Evolutionary conservation across 106 monocot species (phyloP).

Genomic region (Ottelia alismoides): DNA sequence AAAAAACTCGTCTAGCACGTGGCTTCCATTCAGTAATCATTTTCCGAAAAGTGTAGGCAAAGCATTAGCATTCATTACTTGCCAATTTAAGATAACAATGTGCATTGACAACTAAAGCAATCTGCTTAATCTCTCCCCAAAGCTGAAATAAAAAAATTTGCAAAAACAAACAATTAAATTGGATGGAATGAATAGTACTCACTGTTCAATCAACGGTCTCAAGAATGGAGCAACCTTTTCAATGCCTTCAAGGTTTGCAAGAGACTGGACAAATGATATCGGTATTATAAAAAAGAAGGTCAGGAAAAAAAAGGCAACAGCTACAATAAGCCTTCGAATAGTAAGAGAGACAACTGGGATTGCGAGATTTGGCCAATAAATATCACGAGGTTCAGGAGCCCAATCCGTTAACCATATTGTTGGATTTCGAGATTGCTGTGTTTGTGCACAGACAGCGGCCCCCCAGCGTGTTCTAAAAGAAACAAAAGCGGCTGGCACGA

Average conservation of each 20-base stretch:
- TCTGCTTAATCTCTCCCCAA: too few relatives aligned
- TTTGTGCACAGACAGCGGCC: constrained; percentile 64
- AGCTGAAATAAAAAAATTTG: too few relatives aligned
- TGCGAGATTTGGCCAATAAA: constrained; percentile 49
- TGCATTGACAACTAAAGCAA: too few relatives aligned
- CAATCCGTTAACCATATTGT: constrained; percentile 55
- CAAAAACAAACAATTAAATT: too few relatives aligned
- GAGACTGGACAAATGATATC: constrained; percentile 49
- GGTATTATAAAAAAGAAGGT: constrained; percentile 69
- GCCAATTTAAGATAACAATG: too few relatives aligned
- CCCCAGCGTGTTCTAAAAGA: constrained; percentile 50
- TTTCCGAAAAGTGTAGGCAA: too few relatives aligned
- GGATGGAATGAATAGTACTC: constrained; percentile 22
- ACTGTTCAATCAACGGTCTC: constrained; percentile 36
- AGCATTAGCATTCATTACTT: too few relatives aligned
- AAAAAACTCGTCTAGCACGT: too few relatives aligned
- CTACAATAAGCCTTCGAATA: constrained; percentile 28
- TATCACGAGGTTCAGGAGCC: constrained; percentile 65
- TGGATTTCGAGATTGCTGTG: constrained; percentile 53
- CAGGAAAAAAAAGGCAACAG: constrained; percentile 51
- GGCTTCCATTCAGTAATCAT: too few relatives aligned
- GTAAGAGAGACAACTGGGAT: constrained; percentile 45
- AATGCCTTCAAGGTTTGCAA: constrained; percentile 58
- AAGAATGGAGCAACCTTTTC: constrained; percentile 47
- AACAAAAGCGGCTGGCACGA: constrained; percentile 54